These are phyloP conservation scores for Umbelopsis vinacea DNA, from an alignment of 192 early-diverging fungal genomes.

Conservation along the genomic window DNA sequence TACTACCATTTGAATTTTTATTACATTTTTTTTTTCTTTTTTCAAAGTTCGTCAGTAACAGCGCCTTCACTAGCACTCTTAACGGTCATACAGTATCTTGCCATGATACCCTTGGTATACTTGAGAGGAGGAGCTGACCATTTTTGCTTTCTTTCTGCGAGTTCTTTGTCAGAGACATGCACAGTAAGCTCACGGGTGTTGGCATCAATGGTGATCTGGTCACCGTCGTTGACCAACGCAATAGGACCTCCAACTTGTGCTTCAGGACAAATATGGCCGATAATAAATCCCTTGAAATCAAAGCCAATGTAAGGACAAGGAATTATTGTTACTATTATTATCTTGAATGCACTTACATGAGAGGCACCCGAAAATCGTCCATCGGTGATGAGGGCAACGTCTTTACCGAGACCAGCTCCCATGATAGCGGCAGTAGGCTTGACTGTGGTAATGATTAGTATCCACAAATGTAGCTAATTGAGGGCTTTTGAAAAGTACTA, in stretches of 20 bases:
- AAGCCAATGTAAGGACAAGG: slow-evolving; percentile 19
- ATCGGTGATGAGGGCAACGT: slow-evolving; percentile 96
- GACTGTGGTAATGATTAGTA: slow-evolving; percentile 44
- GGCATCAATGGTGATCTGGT: slow-evolving; percentile 91
- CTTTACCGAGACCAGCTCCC: slow-evolving; percentile 97
- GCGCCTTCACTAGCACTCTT: slow-evolving; percentile 79
- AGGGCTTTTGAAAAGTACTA: not conserved
- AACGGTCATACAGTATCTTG: slow-evolving; percentile 88
- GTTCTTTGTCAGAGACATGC: slow-evolving; percentile 78
- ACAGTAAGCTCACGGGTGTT: slow-evolving; percentile 71
- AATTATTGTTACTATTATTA: not conserved
- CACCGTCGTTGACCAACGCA: slow-evolving; percentile 87
- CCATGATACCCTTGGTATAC: slow-evolving; percentile 82
- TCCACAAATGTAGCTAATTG: not conserved
- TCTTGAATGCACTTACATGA: slow-evolving; percentile 62
- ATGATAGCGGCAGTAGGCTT: slow-evolving; percentile 97
- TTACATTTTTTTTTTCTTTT: not conserved
- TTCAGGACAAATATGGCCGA: slow-evolving; percentile 98
- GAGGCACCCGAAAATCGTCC: slow-evolving; percentile 98
- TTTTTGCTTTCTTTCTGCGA: slow-evolving; percentile 62
- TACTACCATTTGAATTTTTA: not conserved
- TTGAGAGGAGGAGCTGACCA: slow-evolving; percentile 89
- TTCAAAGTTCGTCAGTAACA: slow-evolving; percentile 73
- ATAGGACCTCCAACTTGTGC: slow-evolving; percentile 97
- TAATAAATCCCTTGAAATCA: slow-evolving; percentile 83